A percentile compares a stretch with the other conserved stretches of the same genome.
These are phyloP conservation scores for Diaporthe citriasiana DNA, from an alignment of 2,329 filamentous ascomycete genomes.

Conservation along the genomic window DNA sequence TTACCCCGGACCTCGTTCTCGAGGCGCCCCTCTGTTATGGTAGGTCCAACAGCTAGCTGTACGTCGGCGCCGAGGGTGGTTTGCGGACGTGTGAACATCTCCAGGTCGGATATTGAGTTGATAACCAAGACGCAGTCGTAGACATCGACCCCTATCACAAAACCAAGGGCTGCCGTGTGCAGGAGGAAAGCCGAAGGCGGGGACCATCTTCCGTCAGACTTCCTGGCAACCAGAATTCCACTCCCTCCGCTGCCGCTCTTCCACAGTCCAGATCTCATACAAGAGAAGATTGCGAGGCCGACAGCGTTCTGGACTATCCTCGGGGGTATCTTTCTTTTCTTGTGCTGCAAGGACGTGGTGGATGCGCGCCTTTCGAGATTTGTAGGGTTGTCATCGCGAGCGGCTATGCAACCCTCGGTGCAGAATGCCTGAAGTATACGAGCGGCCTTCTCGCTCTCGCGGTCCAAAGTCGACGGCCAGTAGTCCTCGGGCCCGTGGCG, in stretches of 20 bases:
- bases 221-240: constrained; percentile 86
- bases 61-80: constrained; percentile 88
- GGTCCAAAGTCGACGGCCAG: constrained; percentile 78
- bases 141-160: constrained; percentile 91
- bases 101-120: constrained; percentile 86
- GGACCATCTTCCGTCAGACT: constrained; percentile 90
- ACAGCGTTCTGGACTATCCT: constrained; percentile 90
- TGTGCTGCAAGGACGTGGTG: constrained; percentile 57
- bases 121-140: constrained; percentile 97
- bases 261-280: constrained; percentile 94
- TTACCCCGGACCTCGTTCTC: constrained; percentile 67
- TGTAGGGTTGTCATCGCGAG: constrained; percentile 28
- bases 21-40: constrained; percentile 68
- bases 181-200: constrained; percentile 91
- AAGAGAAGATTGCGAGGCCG: constrained; percentile 93
- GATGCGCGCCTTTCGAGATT: constrained; percentile 37
- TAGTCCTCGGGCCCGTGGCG: constrained; percentile 49
- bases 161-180: constrained; percentile 89
- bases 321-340: constrained; percentile 84
- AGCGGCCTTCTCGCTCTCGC: constrained; percentile 92
- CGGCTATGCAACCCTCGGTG: constrained; percentile 53
- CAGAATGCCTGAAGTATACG: constrained; percentile 92
- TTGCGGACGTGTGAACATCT: constrained; percentile 84
- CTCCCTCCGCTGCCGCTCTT: constrained; percentile 92
- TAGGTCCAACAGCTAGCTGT: constrained; percentile 81